phyloP scores from a whole-genome alignment of 202 grass and related monocot species.

The Schoenoplectus triqueter region DNA sequence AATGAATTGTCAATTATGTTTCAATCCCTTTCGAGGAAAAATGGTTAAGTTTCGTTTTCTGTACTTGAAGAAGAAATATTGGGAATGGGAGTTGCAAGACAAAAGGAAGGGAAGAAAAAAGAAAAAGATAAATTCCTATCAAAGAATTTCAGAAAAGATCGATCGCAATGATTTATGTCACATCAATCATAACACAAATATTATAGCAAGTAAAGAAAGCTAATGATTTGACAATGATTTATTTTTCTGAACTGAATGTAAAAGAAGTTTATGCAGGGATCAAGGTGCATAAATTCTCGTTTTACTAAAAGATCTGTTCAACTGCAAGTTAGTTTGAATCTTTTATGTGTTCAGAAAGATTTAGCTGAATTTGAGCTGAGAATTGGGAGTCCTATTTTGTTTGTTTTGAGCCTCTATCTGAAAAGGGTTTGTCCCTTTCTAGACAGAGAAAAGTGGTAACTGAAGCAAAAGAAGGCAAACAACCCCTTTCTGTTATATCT shows the following conservation, averaged over 20 bases:
- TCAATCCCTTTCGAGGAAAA: neutral
- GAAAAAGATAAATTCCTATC: slow-evolving; percentile 27
- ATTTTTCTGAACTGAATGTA: neutral
- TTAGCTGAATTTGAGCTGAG: slow-evolving; percentile 36
- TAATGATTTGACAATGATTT: slow-evolving; percentile 45
- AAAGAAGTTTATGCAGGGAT: slow-evolving; percentile 24
- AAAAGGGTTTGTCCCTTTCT: slow-evolving; percentile 42
- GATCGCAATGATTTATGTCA: slow-evolving; percentile 40
- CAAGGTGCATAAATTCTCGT: slow-evolving; percentile 17
- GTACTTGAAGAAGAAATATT: slow-evolving; percentile 26
- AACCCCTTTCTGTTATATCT: slow-evolving; percentile 40
- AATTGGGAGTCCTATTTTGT: slow-evolving; percentile 33
- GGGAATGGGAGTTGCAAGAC: slow-evolving; percentile 32
- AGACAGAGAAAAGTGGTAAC: slow-evolving; percentile 29
- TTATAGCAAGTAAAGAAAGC: slow-evolving; percentile 1
- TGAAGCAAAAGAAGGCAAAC: slow-evolving; percentile 36
- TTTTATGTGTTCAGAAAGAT: slow-evolving; percentile 11
- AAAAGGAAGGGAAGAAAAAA: slow-evolving; percentile 30
- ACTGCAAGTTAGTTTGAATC: slow-evolving; percentile 39
- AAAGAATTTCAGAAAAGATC: slow-evolving; percentile 37
- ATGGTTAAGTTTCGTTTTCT: neutral
- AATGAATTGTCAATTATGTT: slow-evolving; percentile 27
- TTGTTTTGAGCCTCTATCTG: slow-evolving; percentile 38
- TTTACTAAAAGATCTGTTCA: neutral
- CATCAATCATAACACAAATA: slow-evolving; percentile 40